These are phyloP conservation scores for Lachnellula hyalina DNA, from an alignment of 2,329 filamentous ascomycete species.

Conservation along the genomic window DNA sequence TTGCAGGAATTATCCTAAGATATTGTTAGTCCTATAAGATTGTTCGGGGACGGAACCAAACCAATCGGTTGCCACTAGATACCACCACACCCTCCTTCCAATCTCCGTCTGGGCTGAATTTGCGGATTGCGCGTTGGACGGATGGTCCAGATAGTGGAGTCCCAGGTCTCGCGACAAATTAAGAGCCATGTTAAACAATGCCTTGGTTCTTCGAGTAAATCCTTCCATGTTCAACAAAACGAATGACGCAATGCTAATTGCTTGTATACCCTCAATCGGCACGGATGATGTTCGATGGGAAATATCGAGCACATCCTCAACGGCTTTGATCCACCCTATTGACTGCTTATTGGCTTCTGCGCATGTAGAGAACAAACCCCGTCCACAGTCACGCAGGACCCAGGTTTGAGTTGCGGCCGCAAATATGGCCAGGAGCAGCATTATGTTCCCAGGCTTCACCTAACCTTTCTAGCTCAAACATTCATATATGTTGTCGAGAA, in stretches of 20 bases:
- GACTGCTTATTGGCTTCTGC: conserved; percentile 29
- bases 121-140: conserved; percentile 17
- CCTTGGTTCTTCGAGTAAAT: conserved; percentile 29
- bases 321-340: conserved; percentile 28
- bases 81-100: conserved; percentile 35
- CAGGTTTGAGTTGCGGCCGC: conserved; percentile 7
- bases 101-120: conserved; percentile 28
- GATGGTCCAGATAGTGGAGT: conserved; percentile 15
- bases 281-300: conserved; percentile 17
- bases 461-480: conserved; percentile 5
- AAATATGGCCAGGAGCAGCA: conserved; percentile 9
- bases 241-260: conserved; percentile 32
- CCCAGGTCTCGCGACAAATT: conserved; percentile 21
- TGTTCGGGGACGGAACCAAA: conserved; percentile 11
- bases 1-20: conserved; percentile 18
- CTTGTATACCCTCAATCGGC: conserved; percentile 34
- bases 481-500: conserved; percentile 7
- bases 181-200: conserved; percentile 29
- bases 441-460: conserved; percentile 1
- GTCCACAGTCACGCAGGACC: conserved; percentile 4
- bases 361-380: conserved; percentile 8
- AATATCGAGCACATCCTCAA: conserved; percentile 32
- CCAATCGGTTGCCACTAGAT: conserved; percentile 34
- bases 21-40: background rate
- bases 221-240: conserved; percentile 32